Evolutionary conservation across 176 grass and related monocot genomes (phyloP), one percentile per base, ranked within the genome.

Genomic region (Carex pumila): DNA sequence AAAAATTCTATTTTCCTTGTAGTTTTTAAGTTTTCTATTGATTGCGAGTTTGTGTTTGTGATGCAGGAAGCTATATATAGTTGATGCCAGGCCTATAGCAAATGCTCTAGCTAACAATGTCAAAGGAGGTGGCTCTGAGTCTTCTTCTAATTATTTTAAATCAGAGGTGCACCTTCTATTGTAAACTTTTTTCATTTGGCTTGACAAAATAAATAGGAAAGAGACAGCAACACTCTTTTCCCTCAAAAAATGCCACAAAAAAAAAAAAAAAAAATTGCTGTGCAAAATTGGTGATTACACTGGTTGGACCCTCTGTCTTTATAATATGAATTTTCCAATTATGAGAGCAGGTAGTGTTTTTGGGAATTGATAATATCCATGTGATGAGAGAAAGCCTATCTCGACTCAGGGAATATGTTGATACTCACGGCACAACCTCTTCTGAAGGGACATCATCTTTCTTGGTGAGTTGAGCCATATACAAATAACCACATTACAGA

Each of bases 341-440:
- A 61, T 37, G 75, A 68, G 68, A 83, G 68, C 83, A 98, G 96
- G 89, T 98, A 81, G 84, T 98, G 53, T 98, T 98, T 87, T 84
- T 98, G 72, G 96, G 96, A 43, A 95, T 98, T 89, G 92, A 95
- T 79, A 98, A 98, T 82, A 98, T 98, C 61, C 96, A 98, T 86
- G 86, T 87, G 56, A 98, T 98, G 96, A 95, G 96, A 89, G 93
- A 98, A 4, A 98, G 96, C 88, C 91, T 98, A 89, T 92, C 76
- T 88, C 93, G 96, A 41, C 92, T 98, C 56, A 98, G 96, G 90
- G 96, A 98, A 37, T 98, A 98, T 74, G 91, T 98, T 64, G 96
- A 95, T 88, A 88, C 96, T 64, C 88, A 98, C 84, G 96, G 96
- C 13, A 85, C 87, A 41, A 87, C 85, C 83, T 93, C 96, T 70